These are phyloP conservation scores for Brettanomyces sp. DNA, from an alignment of 805 yeast genomes.

Conservation along the genomic window DNA sequence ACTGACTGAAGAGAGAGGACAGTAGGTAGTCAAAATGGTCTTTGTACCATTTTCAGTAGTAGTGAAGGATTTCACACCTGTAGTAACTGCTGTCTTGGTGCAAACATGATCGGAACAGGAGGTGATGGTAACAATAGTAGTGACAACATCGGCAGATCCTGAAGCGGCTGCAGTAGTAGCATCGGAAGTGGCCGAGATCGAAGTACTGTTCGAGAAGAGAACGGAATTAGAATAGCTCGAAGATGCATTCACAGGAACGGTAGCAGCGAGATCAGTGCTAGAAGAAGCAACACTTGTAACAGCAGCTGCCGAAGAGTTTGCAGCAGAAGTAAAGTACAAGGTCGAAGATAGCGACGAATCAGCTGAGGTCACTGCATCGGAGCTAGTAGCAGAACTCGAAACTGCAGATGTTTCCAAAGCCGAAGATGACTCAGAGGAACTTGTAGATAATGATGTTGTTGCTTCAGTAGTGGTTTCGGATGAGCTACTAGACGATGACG, in stretches of 20 bases:
- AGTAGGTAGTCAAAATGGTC: constrained; percentile 29
- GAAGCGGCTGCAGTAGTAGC: neutral
- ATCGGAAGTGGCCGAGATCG: neutral
- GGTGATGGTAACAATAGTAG: constrained; percentile 2
- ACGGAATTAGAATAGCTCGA: constrained; percentile 7
- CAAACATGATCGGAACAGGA: constrained; percentile 1
- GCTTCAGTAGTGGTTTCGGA: constrained; percentile 30
- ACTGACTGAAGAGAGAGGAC: neutral
- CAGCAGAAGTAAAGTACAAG: neutral
- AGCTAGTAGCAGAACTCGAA: neutral
- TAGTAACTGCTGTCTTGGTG: constrained; percentile 1
- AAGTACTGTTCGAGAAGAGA: neutral
- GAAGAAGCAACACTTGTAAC: neutral
- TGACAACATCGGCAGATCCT: neutral
- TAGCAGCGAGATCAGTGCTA: constrained; percentile 17
- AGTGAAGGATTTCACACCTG: constrained; percentile 11
- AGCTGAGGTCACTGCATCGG: neutral
- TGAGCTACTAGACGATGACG: constrained; percentile 56
- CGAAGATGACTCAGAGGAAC: neutral
- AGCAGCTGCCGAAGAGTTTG: neutral
- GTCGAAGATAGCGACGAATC: neutral
- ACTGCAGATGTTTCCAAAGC: neutral
- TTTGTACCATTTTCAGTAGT: constrained; percentile 23
- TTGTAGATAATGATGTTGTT: neutral
- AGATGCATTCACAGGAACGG: constrained; percentile 30